phyloP scores from a whole-genome alignment of 768 basidiomycete genomes.

The Collybiopsis luxurians region DNA sequence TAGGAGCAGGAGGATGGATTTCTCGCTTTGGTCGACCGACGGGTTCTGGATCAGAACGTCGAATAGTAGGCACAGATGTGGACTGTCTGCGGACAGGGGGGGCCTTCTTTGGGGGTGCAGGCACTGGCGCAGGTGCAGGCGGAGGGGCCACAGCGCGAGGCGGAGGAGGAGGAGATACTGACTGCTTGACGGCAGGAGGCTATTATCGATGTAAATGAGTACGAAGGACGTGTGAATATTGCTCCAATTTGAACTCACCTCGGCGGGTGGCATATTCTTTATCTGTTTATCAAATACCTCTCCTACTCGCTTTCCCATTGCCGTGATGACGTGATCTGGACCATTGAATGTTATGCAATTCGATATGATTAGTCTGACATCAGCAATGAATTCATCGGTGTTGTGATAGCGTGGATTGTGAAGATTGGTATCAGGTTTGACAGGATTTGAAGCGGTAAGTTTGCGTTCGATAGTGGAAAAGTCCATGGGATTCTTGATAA shows the following conservation, averaged over 20 bases:
- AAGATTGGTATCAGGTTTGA: conserved; percentile 68
- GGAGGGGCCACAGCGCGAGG: conserved; percentile 39
- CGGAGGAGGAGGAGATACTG: conserved; percentile 45
- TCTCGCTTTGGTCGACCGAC: conserved; percentile 92
- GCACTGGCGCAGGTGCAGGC: conserved; percentile 20
- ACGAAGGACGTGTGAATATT: conserved; percentile 1
- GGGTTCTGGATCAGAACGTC: conserved; percentile 65
- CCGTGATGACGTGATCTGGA: conserved; percentile 74
- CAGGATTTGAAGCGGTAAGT: conserved; percentile 72
- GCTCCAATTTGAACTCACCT: conserved; percentile 47
- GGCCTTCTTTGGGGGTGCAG: conserved; percentile 41
- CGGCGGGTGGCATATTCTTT: conserved; percentile 77
- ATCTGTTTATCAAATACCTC: conserved; percentile 86
- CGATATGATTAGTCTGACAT: conserved; percentile 84
- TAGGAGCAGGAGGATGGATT: conserved; percentile 93
- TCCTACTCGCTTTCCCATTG: conserved; percentile 81
- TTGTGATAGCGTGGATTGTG: conserved; percentile 73
- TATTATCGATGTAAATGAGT: neutral
- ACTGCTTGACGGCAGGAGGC: conserved; percentile 44
- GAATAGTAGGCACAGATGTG: conserved; percentile 77
- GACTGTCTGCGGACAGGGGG: conserved; percentile 66
- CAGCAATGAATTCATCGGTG: conserved; percentile 78
- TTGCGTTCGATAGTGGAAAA: conserved; percentile 90
- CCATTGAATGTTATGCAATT: conserved; percentile 95
- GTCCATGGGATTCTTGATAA: conserved; percentile 94